Evolutionary conservation across 2,329 filamentous ascomycete species (phyloP).

Genomic region (Colletotrichum sansevieriae): DNA sequence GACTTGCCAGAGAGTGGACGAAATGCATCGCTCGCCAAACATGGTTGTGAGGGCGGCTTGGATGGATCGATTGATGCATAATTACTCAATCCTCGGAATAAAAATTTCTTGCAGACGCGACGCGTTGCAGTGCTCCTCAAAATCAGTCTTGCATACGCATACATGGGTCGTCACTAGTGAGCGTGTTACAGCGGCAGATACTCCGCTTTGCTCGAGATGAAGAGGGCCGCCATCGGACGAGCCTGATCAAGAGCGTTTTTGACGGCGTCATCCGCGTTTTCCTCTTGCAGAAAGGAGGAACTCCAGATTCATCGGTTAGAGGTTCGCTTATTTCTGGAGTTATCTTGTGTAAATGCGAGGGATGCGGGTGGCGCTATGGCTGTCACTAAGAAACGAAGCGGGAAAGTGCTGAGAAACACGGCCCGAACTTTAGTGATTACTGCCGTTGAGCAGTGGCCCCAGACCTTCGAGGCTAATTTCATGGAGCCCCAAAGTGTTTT

Average conservation of each 20-base stretch:
- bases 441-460: constrained; percentile 1
- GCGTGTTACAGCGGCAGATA: constrained; percentile 31
- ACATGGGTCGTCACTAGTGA: constrained; percentile 26
- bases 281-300: neutral
- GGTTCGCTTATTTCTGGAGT: neutral
- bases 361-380: constrained; percentile 22
- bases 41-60: neutral
- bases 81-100: constrained; percentile 2
- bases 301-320: neutral
- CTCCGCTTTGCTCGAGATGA: constrained; percentile 21
- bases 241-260: neutral
- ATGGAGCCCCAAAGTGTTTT: no score
- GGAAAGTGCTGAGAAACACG: constrained; percentile 16
- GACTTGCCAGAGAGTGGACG: no score
- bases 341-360: constrained; percentile 22
- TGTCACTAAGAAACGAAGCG: constrained; percentile 18
- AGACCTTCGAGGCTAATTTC: neutral
- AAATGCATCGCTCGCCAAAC: neutral
- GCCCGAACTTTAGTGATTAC: constrained; percentile 27
- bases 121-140: constrained; percentile 7
- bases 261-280: constrained; percentile 14
- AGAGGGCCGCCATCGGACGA: constrained; percentile 9
- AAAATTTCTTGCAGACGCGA: constrained; percentile 17
- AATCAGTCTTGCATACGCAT: constrained; percentile 26
- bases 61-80: neutral